A percentile compares a stretch with the other conserved stretches of the same genome.
phyloP scores from a whole-genome alignment of 441 rosid genomes.

The Dalechampia spathulata region DNA sequence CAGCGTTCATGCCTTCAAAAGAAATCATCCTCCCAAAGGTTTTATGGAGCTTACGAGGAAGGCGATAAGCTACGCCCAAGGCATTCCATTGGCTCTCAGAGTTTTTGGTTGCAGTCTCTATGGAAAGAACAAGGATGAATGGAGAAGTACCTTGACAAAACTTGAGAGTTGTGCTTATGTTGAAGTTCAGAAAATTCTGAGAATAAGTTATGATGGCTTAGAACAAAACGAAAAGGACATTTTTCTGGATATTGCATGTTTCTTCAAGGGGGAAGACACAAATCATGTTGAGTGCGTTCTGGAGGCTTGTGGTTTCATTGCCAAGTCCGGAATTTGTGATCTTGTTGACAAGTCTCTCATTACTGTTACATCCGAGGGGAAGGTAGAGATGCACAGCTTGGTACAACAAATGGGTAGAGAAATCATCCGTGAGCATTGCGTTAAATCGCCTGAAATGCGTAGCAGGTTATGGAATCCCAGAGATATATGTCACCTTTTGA shows the following conservation, averaged over 20 bases:
- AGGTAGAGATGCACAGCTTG: slow-evolving; percentile 33
- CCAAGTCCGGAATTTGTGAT: background rate
- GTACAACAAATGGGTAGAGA: slow-evolving; percentile 29
- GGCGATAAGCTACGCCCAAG: background rate
- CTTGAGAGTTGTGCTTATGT: background rate
- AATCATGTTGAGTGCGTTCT: background rate
- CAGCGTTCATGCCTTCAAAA: background rate
- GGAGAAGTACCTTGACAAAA: background rate
- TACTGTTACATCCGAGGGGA: background rate
- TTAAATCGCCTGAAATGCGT: background rate
- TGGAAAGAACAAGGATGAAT: background rate
- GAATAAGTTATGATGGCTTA: slow-evolving; percentile 4
- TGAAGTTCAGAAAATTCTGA: background rate
- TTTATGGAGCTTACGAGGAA: background rate
- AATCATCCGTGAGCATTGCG: slow-evolving; percentile 16
- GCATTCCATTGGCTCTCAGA: slow-evolving; percentile 10
- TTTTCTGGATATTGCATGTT: slow-evolving; percentile 13
- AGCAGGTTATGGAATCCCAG: slow-evolving; percentile 10
- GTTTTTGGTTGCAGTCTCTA: slow-evolving; percentile 1
- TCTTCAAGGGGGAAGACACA: background rate
- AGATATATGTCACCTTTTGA: background rate
- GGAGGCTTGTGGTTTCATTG: background rate
- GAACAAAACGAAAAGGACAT: background rate
- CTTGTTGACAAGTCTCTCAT: slow-evolving; percentile 1
- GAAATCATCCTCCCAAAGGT: background rate